Evolutionary conservation across 345 rosid species (phyloP).

Genomic region (Aurinia saxatilis): DNA sequence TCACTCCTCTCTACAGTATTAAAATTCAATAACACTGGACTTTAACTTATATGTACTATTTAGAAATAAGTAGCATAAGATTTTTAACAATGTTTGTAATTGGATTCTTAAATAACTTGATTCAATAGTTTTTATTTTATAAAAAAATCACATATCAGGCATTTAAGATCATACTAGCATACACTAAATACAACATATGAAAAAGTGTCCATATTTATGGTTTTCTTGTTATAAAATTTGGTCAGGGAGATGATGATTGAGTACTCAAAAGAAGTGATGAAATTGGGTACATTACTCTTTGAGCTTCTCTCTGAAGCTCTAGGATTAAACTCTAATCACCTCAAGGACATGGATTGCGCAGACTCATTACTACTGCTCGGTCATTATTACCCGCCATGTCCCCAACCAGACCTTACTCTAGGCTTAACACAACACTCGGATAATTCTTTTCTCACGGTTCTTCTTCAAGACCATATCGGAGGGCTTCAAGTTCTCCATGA

Average conservation of each 20-base stretch:
- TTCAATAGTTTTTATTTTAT: no score
- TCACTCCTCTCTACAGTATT: no score
- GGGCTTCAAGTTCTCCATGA: slow-evolving; percentile 54
- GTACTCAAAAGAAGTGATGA: slow-evolving; percentile 36
- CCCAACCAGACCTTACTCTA: slow-evolving; percentile 43
- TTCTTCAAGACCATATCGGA: slow-evolving; percentile 55
- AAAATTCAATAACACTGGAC: no score
- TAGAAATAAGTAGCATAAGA: no score
- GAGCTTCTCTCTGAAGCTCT: slow-evolving; percentile 55
- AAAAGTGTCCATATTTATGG: no score
- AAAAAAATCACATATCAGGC: no score
- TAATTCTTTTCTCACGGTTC: slow-evolving; percentile 42
- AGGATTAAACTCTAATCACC: slow-evolving; percentile 36
- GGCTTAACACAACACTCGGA: slow-evolving; percentile 45
- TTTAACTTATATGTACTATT: no score
- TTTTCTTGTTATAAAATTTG: neutral
- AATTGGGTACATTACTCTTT: slow-evolving; percentile 33
- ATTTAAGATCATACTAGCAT: no score
- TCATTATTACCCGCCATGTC: slow-evolving; percentile 56
- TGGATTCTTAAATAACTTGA: no score
- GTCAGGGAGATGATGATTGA: slow-evolving; percentile 36
- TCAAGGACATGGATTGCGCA: slow-evolving; percentile 35
- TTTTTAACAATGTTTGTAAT: no score
- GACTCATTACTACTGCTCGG: slow-evolving; percentile 31
- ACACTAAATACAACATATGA: neutral